Conservation (phyloP, 139 green algal genomes). For the Pleodorina starrii region DNA sequence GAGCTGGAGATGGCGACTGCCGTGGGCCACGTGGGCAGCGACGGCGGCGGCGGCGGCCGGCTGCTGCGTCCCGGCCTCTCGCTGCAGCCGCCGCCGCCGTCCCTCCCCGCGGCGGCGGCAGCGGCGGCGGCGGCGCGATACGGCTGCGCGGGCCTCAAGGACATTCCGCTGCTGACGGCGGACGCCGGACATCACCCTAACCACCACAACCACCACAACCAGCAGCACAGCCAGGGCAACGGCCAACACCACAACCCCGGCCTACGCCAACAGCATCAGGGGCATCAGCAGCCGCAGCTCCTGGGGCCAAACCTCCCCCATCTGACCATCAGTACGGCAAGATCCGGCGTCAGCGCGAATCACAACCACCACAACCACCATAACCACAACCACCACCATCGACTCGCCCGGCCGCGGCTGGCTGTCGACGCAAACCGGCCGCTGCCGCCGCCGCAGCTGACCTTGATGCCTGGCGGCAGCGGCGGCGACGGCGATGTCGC, state of each 20-base stretch:
- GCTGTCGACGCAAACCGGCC: neutral
- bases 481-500: neutral
- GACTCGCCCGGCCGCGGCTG: too few relatives aligned
- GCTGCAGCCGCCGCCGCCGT: neutral
- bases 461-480: neutral
- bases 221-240: neutral
- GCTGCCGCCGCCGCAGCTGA: neutral
- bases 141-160: slow-evolving; percentile 20
- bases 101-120: neutral
- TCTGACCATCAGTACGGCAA: too few relatives aligned
- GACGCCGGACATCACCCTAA: neutral
- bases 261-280: neutral
- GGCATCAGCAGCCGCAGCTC: neutral
- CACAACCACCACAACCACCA: too few relatives aligned
- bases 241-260: neutral
- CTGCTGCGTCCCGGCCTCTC: neutral
- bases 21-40: neutral
- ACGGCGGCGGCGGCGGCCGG: neutral
- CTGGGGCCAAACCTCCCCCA: too few relatives aligned
- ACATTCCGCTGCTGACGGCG: neutral
- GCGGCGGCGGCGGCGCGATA: neutral
- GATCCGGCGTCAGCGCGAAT: too few relatives aligned
- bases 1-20: slow-evolving; percentile 30
- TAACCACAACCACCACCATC: too few relatives aligned
- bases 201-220: slow-evolving; percentile 3